These are phyloP conservation scores for Microbotryum lychnidis-dioicae DNA, from an alignment of 1,284 basidiomycete genomes.

Conservation along the genomic window DNA sequence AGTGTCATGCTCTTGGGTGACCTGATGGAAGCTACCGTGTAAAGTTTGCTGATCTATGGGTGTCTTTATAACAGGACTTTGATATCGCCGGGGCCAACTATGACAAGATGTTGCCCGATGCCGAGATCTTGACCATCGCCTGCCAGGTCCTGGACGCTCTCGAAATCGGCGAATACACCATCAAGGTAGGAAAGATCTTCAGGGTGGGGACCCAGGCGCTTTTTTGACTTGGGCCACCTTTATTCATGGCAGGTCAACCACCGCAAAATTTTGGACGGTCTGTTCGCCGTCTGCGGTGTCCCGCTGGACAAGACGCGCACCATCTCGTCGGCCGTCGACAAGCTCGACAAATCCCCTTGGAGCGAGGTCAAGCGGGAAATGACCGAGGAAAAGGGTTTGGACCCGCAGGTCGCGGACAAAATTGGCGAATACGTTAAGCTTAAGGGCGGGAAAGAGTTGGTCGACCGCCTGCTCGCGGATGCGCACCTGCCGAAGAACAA, in stretches of 20 bases:
- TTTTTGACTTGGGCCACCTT: no score
- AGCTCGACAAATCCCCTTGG: conserved; percentile 97
- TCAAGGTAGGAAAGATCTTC: conserved; percentile 57
- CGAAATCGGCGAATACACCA: conserved; percentile 83
- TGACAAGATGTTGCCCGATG: conserved; percentile 96
- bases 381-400: conserved; percentile 89
- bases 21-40: not conserved
- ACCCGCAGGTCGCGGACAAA: conserved; percentile 73
- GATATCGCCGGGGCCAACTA: conserved; percentile 80
- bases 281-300: conserved; percentile 95
- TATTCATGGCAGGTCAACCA: conserved; percentile 64
- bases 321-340: conserved; percentile 98
- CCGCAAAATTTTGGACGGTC: conserved; percentile 92
- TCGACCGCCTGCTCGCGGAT: conserved; percentile 67
- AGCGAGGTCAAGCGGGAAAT: conserved; percentile 89
- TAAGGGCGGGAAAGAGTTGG: conserved; percentile 79
- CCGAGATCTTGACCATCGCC: conserved; percentile 76
- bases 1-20: conserved; percentile 36
- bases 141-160: conserved; percentile 74
- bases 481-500: conserved; percentile 58
- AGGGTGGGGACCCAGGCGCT: no score
- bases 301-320: conserved; percentile 80
- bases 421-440: conserved; percentile 95
- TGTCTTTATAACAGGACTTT: conserved; percentile 58
- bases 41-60: not conserved